Evolutionary conservation across 2,329 filamentous ascomycete species (phyloP).

Genomic region (Aspergillus pseudoglaucus): DNA sequence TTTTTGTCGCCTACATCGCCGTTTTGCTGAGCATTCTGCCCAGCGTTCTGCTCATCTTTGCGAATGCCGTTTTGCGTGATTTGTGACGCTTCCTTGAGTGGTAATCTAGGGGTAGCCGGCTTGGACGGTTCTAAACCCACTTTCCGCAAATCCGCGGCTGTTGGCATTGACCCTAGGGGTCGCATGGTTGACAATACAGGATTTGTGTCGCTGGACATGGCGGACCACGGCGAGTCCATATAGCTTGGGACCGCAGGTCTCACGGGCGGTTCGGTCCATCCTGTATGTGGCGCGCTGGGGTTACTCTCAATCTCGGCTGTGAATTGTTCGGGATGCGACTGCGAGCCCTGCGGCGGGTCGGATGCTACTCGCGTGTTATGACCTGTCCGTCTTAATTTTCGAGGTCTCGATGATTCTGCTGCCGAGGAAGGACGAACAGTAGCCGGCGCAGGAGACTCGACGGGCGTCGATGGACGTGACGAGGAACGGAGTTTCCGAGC

Average conservation of each 20-base stretch:
- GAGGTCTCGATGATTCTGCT: conserved; percentile 23
- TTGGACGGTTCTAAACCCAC: conserved; percentile 40
- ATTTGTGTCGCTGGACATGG: conserved; percentile 55
- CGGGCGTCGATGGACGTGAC: conserved; percentile 28
- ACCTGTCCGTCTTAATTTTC: conserved; percentile 28
- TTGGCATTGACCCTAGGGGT: conserved; percentile 67
- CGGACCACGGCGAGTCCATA: conserved; percentile 59
- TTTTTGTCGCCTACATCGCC: background rate
- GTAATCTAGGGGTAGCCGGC: conserved; percentile 34
- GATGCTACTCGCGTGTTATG: conserved; percentile 19
- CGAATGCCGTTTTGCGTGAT: background rate
- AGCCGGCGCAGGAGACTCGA: conserved; percentile 13
- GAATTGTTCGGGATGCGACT: conserved; percentile 13
- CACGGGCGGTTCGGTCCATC: conserved; percentile 54
- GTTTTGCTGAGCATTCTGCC: background rate
- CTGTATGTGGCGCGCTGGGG: conserved; percentile 8
- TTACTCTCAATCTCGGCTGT: conserved; percentile 3
- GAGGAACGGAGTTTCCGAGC: conserved; percentile 30
- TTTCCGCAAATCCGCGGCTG: conserved; percentile 52
- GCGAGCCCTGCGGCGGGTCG: conserved; percentile 14
- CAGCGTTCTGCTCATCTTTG: background rate
- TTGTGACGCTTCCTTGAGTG: conserved; percentile 20
- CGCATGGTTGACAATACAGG: conserved; percentile 80
- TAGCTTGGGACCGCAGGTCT: conserved; percentile 59
- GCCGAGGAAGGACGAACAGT: conserved; percentile 14